Evolutionary conservation across 192 early-diverging fungal species (phyloP).

Genomic region (Phlyctochytrium planicorne): DNA sequence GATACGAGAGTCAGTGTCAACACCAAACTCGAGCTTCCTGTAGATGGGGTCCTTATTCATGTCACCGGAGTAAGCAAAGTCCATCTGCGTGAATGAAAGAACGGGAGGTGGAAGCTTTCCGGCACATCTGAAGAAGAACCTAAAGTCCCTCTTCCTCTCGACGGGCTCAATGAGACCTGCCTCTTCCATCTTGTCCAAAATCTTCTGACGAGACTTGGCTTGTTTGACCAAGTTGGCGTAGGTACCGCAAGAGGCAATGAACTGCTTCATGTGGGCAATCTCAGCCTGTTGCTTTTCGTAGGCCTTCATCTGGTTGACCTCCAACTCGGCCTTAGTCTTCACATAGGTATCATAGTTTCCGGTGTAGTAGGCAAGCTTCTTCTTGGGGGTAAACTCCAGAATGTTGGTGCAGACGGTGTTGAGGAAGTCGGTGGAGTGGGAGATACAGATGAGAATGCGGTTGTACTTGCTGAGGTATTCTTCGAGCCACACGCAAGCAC

Average conservation of each 20-base stretch:
- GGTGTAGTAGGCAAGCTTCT: constrained; percentile 88
- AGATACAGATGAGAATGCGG: constrained; percentile 84
- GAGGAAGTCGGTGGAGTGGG: constrained; percentile 95
- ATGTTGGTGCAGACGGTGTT: constrained; percentile 96
- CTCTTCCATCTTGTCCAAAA: constrained; percentile 99
- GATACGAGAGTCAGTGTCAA: constrained; percentile 98
- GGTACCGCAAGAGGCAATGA: constrained; percentile 98
- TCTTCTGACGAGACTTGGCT: constrained; percentile 99
- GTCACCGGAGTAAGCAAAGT: constrained; percentile 88
- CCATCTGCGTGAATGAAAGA: constrained; percentile 86
- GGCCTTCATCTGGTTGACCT: constrained; percentile 99
- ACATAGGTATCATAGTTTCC: constrained; percentile 98
- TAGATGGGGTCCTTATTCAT: constrained; percentile 81
- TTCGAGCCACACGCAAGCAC: constrained; percentile 84
- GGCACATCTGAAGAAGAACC: constrained; percentile 85
- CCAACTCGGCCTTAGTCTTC: constrained; percentile 91
- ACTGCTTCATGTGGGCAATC: constrained; percentile 98
- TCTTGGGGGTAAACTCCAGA: constrained; percentile 88
- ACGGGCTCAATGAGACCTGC: constrained; percentile 97
- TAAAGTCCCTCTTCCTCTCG: constrained; percentile 69
- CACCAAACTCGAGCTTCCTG: constrained; percentile 84
- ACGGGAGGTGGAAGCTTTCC: constrained; percentile 94
- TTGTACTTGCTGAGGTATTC: constrained; percentile 77
- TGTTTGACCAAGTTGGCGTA: constrained; percentile 98
- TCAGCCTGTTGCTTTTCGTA: constrained; percentile 99